phyloP scores from a whole-genome alignment of 345 rosid species.

The Eutrema japonicum region DNA sequence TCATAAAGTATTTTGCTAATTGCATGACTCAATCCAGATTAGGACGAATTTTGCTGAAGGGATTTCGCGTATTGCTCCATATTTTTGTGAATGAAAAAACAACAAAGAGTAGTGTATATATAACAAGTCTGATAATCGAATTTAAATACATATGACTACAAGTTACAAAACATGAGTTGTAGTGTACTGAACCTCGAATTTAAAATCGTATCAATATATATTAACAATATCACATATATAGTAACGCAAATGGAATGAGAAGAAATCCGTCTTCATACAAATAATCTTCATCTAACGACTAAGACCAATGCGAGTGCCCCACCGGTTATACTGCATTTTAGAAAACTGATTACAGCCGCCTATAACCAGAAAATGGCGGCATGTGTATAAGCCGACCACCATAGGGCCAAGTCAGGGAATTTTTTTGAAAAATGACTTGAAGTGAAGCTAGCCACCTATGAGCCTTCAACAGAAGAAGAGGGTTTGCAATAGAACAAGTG shows the following conservation, averaged over 20 bases:
- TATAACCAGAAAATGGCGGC: neutral
- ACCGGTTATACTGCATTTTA: neutral
- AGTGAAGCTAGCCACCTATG: neutral
- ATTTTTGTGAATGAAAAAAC: too few relatives aligned
- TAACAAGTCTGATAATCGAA: too few relatives aligned
- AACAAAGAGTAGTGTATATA: too few relatives aligned
- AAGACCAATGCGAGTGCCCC: neutral
- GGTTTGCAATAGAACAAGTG: conserved; percentile 17
- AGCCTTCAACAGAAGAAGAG: neutral
- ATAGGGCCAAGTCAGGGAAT: neutral
- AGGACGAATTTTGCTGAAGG: too few relatives aligned
- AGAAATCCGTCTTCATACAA: neutral
- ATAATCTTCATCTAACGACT: neutral
- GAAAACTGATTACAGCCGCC: neutral
- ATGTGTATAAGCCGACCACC: neutral
- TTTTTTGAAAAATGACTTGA: conserved; percentile 7
- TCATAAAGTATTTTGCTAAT: too few relatives aligned
- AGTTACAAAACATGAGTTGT: neutral
- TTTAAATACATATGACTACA: neutral
- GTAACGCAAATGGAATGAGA: neutral
- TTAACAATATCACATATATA: neutral
- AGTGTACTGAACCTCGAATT: neutral
- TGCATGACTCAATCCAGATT: too few relatives aligned
- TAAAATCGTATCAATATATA: neutral
- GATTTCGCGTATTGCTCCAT: too few relatives aligned